These are phyloP conservation scores for Prunus campanulata DNA, from an alignment of 306 rosid species.

Conservation along the genomic window DNA sequence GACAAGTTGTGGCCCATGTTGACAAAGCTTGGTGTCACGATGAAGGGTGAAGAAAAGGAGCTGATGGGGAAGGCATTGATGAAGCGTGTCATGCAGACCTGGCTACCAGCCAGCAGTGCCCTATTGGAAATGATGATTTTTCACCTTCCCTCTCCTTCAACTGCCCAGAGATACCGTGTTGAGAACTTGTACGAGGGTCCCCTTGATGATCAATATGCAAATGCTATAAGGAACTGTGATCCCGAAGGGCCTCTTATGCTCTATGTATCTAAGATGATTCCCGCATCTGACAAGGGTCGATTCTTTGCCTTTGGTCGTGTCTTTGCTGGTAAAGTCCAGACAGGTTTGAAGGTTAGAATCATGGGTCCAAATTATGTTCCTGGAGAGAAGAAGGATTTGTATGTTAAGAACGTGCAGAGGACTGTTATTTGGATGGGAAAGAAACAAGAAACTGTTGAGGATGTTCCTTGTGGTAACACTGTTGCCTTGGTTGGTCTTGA, in stretches of 20 bases:
- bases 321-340: conserved; percentile 76
- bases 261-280: conserved; percentile 95
- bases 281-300: conserved; percentile 93
- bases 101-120: conserved; percentile 88
- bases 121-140: conserved; percentile 94
- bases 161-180: conserved; percentile 85
- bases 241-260: conserved; percentile 97
- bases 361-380: conserved; percentile 97
- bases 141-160: conserved; percentile 81
- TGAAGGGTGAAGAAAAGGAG: conserved; percentile 84
- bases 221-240: conserved; percentile 80
- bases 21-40: conserved; percentile 61
- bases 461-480: conserved; percentile 93
- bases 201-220: conserved; percentile 75
- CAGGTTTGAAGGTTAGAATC: conserved; percentile 93
- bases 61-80: conserved; percentile 76
- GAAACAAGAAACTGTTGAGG: conserved; percentile 89
- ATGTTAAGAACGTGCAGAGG: conserved; percentile 80
- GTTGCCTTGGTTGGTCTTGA: conserved; percentile 91
- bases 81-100: conserved; percentile 97
- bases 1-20: conserved; percentile 97
- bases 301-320: conserved; percentile 95
- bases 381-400: conserved; percentile 85
- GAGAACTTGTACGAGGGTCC: conserved; percentile 97
- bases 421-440: conserved; percentile 99